Evolutionary conservation across 2,329 filamentous ascomycete species (phyloP).

Genomic region (Myrmaecium sp.): DNA sequence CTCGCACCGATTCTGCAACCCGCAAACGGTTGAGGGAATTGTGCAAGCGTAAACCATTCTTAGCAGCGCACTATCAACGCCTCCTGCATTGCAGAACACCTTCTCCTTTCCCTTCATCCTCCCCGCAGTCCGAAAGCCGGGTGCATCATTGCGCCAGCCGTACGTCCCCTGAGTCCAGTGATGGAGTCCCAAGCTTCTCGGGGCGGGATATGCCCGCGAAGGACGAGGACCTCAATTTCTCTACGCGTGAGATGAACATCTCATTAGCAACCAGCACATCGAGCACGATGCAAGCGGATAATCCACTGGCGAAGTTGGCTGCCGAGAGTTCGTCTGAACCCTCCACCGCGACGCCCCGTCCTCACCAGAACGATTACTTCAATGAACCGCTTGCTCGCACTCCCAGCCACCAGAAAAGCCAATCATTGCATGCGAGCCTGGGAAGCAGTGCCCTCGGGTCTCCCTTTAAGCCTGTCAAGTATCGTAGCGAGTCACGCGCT

Average conservation of each 20-base stretch:
- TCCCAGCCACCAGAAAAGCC: slow-evolving; percentile 34
- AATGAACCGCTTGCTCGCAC: slow-evolving; percentile 21
- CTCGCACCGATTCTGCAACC: slow-evolving; percentile 40
- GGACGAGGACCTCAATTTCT: slow-evolving; percentile 16
- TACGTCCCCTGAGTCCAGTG: too few relatives aligned
- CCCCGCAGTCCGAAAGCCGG: too few relatives aligned
- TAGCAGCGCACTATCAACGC: slow-evolving; percentile 47
- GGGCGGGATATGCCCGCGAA: too few relatives aligned
- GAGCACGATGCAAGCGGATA: slow-evolving; percentile 32
- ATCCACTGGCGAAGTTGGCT: slow-evolving; percentile 29
- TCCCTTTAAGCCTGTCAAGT: slow-evolving; percentile 19
- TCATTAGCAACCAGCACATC: slow-evolving; percentile 35
- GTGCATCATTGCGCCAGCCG: too few relatives aligned
- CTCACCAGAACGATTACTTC: slow-evolving; percentile 23
- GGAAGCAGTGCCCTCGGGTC: slow-evolving; percentile 23
- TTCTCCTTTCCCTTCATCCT: slow-evolving; percentile 34
- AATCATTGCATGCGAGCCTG: slow-evolving; percentile 30
- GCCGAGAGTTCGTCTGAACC: too few relatives aligned
- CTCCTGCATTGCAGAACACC: slow-evolving; percentile 43
- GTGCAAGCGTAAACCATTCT: slow-evolving; percentile 43
- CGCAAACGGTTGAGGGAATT: slow-evolving; percentile 40
- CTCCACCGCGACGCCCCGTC: slow-evolving; percentile 15
- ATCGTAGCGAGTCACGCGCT: background rate
- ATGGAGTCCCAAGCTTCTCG: too few relatives aligned
- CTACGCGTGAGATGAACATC: slow-evolving; percentile 32